Evolutionary conservation across 352 stramenopile genomes (phyloP).

Genomic region (Pythium insidiosum): DNA sequence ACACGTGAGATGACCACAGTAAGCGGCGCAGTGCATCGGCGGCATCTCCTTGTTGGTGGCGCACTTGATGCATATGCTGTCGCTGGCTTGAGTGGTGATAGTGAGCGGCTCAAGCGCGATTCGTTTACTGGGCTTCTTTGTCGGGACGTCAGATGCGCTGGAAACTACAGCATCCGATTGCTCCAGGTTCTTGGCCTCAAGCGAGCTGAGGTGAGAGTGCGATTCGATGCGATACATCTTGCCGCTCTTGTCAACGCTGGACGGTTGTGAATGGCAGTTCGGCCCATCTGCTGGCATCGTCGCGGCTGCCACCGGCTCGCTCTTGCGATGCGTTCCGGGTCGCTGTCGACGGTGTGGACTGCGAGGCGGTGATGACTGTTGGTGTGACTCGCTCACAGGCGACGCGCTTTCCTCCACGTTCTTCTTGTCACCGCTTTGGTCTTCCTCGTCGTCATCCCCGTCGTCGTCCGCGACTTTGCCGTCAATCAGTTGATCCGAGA

Average conservation of each 20-base stretch:
- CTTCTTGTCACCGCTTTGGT: conserved; percentile 19
- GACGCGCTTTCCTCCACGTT: neutral
- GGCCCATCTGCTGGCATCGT: neutral
- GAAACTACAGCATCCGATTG: conserved; percentile 7
- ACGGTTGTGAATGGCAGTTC: neutral
- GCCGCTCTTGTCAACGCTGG: conserved; percentile 4
- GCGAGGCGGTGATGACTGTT: no score
- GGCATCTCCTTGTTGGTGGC: conserved; percentile 42
- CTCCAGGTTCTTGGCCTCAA: conserved; percentile 32
- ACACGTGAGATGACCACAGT: conserved; percentile 34
- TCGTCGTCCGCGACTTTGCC: conserved; percentile 46
- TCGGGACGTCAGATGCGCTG: conserved; percentile 4
- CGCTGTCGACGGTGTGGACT: no score
- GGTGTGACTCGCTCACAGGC: no score
- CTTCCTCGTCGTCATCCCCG: conserved; percentile 33
- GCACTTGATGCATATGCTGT: conserved; percentile 36
- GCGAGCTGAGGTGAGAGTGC: conserved; percentile 47
- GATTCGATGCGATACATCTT: conserved; percentile 59
- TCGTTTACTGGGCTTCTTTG: neutral
- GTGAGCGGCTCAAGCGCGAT: neutral
- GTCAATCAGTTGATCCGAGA: conserved; percentile 53
- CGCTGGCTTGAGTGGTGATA: no score
- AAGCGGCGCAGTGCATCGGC: conserved; percentile 42
- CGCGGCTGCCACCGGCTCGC: conserved; percentile 1
- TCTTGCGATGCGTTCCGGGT: neutral